phyloP scores from a whole-genome alignment of 352 stramenopile species.

The Globisporangium nunn region DNA sequence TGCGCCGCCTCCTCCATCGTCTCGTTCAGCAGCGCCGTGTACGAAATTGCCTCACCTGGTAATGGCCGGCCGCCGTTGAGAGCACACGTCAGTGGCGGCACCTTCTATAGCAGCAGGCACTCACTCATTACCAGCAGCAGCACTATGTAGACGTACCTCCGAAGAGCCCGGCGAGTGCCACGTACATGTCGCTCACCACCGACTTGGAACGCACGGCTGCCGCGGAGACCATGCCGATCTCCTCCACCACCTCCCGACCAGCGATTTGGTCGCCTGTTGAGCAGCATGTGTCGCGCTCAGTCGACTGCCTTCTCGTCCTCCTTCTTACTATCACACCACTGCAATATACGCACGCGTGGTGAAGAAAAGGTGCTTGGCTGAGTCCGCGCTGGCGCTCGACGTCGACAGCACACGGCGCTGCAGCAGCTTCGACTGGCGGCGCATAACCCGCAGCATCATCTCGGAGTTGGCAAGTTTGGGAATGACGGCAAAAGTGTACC shows the following conservation, averaged over 20 bases:
- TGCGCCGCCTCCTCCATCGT: conserved; percentile 72
- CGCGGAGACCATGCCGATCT: conserved; percentile 70
- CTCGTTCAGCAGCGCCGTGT: conserved; percentile 82
- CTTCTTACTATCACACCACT: too few species aligned
- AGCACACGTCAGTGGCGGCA: background rate
- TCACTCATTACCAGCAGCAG: background rate
- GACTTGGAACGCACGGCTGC: conserved; percentile 77
- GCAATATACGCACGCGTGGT: conserved; percentile 41
- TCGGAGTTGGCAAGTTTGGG: background rate
- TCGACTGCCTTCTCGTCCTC: too few species aligned
- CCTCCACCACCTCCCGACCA: conserved; percentile 59
- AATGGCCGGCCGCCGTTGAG: too few species aligned
- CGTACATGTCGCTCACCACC: conserved; percentile 78
- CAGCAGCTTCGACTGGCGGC: background rate
- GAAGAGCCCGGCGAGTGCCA: conserved; percentile 59
- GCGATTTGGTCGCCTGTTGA: conserved; percentile 50
- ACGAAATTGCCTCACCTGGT: conserved; percentile 57
- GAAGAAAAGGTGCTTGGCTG: conserved; percentile 41
- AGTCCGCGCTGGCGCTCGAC: background rate
- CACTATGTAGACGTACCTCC: conserved; percentile 26
- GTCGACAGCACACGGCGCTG: conserved; percentile 8
- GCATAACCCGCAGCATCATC: conserved; percentile 7
- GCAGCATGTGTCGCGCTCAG: background rate
- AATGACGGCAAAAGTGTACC: background rate
- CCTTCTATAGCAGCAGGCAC: background rate